A percentile compares a stretch with the other conserved stretches of the same genome.
Conservation (phyloP, 768 basidiomycete genomes). For the Rhizopogon roseolus region DNA sequence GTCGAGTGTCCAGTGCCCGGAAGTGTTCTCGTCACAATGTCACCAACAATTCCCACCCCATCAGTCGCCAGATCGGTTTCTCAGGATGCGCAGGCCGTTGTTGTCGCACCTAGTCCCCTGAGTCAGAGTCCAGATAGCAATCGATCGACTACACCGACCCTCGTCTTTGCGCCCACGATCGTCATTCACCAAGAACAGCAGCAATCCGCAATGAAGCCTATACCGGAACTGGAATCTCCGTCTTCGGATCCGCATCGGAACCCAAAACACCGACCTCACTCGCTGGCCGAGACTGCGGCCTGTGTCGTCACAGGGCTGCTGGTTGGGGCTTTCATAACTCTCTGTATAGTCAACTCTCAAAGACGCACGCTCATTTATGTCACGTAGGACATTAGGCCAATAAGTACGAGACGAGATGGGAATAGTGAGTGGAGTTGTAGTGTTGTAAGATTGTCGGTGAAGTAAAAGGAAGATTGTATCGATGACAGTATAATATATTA, state of each 20-base stretch:
- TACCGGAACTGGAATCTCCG: conserved; percentile 6
- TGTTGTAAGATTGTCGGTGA: neutral
- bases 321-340: conserved; percentile 51
- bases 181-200: conserved; percentile 16
- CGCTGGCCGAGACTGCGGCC: conserved; percentile 33
- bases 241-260: conserved; percentile 9
- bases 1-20: conserved; percentile 8
- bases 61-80: conserved; percentile 1
- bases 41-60: neutral
- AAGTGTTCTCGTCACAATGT: neutral
- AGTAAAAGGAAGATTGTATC: conserved; percentile 16
- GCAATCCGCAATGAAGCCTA: conserved; percentile 5
- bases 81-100: conserved; percentile 2
- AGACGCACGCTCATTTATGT: conserved; percentile 41
- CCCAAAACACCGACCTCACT: conserved; percentile 17
- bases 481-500: conserved; percentile 14
- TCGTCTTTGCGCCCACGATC: conserved; percentile 21
- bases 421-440: neutral
- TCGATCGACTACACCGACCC: conserved; percentile 6
- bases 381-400: conserved; percentile 13
- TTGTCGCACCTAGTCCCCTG: conserved; percentile 1
- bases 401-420: neutral
- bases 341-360: conserved; percentile 45
- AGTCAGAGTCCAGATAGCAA: neutral
- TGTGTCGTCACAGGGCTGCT: conserved; percentile 56